Base-by-base conservation (phyloP, 768 basidiomycete genomes). In the Suillus subaureus region DNA sequence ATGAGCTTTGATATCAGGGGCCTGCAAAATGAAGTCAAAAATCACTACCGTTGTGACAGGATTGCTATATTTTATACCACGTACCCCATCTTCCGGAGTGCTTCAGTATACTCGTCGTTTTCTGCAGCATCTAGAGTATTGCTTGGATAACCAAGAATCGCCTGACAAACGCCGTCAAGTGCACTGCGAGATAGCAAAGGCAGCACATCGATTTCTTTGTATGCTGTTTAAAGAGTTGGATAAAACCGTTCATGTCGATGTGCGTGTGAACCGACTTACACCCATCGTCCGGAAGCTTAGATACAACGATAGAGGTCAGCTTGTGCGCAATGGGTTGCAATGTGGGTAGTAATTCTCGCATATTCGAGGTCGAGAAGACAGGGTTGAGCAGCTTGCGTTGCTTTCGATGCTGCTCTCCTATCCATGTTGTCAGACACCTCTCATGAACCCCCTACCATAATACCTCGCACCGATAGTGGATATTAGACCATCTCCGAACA, bases 401-500 rank as follows among this genome's bases (percentile, higher is more conserved):
- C 51, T 74, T 79, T 26, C 77, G 73, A 64, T 83, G 82, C 15
- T 78, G 75, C 21, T 81, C 79, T 15, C 82, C 82, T 81, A 6
- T 69, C 68, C 45, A 60, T 60, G 58, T 3, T 42, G 26, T 60
- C 18, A 60, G 28, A 21, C 13, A 42, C 26, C 23, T 21, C 18
- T 21, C 3, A 42, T 43, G 64, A 71, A 72, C n/a, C 82, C n/a
- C 7, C 67, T 26, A 52, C 7, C 62, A 65, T 8, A 21, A 60
- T 31, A 9, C 18, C 11, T 3, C 72, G 37, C 11, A 70, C 72
- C 73, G 33, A 51, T 23, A 18, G 72, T 71, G 4, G 73, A 35
- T 26, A 85, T 79, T 42, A 84, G 66, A 1, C 84, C 84, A 5
- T 81, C 80, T 1, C 84, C 85, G 67, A 86, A 84, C 26, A 82